phyloP scores from a whole-genome alignment of 2,329 filamentous ascomycete genomes.

The Venturia oleaginea region DNA sequence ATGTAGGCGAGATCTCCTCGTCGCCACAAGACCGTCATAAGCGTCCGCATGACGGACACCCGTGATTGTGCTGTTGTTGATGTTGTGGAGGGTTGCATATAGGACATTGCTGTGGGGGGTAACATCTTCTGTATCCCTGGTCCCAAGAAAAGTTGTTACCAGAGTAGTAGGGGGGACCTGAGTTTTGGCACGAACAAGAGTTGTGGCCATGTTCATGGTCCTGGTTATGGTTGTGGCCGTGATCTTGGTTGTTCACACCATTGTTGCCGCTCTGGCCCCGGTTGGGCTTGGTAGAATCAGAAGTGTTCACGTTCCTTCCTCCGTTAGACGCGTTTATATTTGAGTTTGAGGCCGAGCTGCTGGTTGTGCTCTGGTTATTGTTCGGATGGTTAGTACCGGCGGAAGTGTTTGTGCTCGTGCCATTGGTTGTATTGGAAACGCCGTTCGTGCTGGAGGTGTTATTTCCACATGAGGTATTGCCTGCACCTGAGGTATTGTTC shows the following conservation, averaged over 20 bases:
- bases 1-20: not conserved
- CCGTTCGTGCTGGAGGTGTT: not conserved
- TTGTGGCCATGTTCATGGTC: not conserved
- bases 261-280: too few species aligned
- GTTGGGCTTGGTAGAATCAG: too few species aligned
- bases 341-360: not conserved
- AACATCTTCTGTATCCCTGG: not conserved
- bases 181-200: not conserved
- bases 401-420: not conserved
- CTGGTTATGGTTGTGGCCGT: not conserved
- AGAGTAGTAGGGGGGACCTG: not conserved
- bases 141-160: not conserved
- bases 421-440: not conserved
- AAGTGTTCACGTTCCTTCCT: too few species aligned
- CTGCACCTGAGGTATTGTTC: not conserved
- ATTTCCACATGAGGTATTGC: not conserved
- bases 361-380: not conserved
- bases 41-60: not conserved
- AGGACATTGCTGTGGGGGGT: not conserved
- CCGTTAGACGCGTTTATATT: too few species aligned
- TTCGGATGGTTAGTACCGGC: not conserved
- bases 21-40: not conserved
- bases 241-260: not conserved
- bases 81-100: too few species aligned
- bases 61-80: not conserved